Evolutionary conservation across 108 stramenopile species (phyloP), one percentile per base, ranked within the genome.

Genomic region (Nitzschia sp.): DNA sequence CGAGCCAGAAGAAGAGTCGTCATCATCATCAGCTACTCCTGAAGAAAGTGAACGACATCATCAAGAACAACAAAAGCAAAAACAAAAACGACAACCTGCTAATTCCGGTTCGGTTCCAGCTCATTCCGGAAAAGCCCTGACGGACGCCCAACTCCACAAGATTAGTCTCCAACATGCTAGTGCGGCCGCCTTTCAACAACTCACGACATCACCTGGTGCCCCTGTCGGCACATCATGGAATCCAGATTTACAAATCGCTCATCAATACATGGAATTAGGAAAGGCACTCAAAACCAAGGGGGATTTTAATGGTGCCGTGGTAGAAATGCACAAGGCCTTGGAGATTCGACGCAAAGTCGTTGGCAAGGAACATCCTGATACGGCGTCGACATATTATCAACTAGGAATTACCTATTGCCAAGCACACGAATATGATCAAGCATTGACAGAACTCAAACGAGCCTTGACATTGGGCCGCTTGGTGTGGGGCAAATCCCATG

Each of bases 241-340:
- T 49, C 54, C 66, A 2, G 76, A 77, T 53, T 29, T 70, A 49
- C 55, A 65, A 59, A 77, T 77, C 47, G 76, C 76, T 11, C 53
- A 65, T n/a, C 68, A 77, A 48, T 77, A 77, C 34, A 70, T 70
- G 69, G 63, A 64, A 42, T 67, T 77, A 33, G 76, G 69, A 38
- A 77, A 70, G 67, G 64, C 76, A 21, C 64, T 77, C 34, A 77
- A 77, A 51, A 11, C 42, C 29, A 77, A 77, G 32, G 76, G 76
- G 21, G 76, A 77, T 27, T 70, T 47, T 57, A 2, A 36, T 23
- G 63, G 68, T 17, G 76, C 76, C 19, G 64, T 68, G 27, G 26
- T 64, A 15, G 76, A 77, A 70, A 77, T 77, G 68, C 33, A 60
- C 62, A 77, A 77, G 55, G 76, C 76, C 13, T 70, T 77, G 56